phyloP scores from a whole-genome alignment of 2,329 filamentous ascomycete genomes.

The Capronia epimyces region DNA sequence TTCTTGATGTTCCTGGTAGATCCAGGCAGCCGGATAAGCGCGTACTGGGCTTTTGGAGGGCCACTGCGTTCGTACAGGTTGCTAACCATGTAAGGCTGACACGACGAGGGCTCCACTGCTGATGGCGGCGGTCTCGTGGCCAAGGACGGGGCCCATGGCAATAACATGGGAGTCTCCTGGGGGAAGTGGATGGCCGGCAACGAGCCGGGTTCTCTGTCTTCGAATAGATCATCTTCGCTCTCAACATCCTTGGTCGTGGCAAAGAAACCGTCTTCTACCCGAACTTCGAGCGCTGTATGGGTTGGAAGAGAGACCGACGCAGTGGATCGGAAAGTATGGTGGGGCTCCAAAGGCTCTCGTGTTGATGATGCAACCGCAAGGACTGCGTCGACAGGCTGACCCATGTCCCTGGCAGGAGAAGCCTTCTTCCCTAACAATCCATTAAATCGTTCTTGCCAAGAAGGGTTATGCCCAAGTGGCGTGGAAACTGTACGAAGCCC shows the following conservation, averaged over 20 bases:
- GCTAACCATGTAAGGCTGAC: conserved; percentile 19
- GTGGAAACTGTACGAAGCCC: conserved; percentile 37
- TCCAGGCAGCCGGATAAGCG: conserved; percentile 24
- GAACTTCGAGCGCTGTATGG: neutral
- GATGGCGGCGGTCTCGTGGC: conserved; percentile 3
- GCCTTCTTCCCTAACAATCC: conserved; percentile 63
- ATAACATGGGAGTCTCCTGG: conserved; percentile 6
- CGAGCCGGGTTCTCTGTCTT: conserved; percentile 74
- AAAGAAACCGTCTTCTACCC: conserved; percentile 31
- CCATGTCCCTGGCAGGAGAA: conserved; percentile 35
- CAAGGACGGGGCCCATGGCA: conserved; percentile 1
- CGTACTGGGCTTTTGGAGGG: conserved; percentile 22
- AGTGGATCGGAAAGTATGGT: conserved; percentile 14
- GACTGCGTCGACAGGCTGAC: conserved; percentile 22
- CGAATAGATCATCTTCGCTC: conserved; percentile 74
- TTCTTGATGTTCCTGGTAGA: conserved; percentile 21
- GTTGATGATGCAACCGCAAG: conserved; percentile 60
- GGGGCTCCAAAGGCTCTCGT: conserved; percentile 59
- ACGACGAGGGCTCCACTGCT: conserved; percentile 13
- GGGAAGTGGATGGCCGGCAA: conserved; percentile 67
- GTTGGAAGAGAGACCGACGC: conserved; percentile 25
- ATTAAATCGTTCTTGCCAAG: conserved; percentile 58
- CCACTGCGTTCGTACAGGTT: conserved; percentile 19
- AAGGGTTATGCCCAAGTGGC: conserved; percentile 44
- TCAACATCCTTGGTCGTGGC: conserved; percentile 62